Conservation (phyloP, 768 basidiomycete species). For the Trametes gibbosa region DNA sequence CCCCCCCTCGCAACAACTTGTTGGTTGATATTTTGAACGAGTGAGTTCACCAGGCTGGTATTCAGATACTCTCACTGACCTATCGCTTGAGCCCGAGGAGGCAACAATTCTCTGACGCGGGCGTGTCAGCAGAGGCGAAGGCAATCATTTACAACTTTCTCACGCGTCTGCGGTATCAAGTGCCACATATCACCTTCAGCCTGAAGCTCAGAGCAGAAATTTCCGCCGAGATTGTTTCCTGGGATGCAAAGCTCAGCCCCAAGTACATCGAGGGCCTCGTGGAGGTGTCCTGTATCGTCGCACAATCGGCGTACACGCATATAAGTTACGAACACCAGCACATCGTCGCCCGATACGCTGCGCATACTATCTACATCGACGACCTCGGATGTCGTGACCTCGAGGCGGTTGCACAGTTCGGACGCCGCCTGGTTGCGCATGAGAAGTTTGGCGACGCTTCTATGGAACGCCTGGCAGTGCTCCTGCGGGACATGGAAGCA, state of each 20-base stretch:
- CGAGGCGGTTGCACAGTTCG: conserved; percentile 33
- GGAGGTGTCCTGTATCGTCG: conserved; percentile 3
- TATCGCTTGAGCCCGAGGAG: not conserved
- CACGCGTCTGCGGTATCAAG: not conserved
- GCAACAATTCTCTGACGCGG: too few species aligned
- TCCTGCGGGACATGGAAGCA: conserved; percentile 30
- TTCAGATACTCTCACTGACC: too few species aligned
- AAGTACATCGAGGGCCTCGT: not conserved
- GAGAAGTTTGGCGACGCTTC: conserved; percentile 30
- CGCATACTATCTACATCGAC: conserved; percentile 38
- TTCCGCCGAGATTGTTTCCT: not conserved
- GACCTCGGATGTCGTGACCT: conserved; percentile 30
- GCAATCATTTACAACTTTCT: not conserved
- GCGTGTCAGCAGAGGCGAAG: not conserved
- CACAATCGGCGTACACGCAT: conserved; percentile 16
- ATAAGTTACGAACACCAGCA: conserved; percentile 27
- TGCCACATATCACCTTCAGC: not conserved
- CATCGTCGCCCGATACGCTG: conserved; percentile 40
- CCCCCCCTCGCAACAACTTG: too few species aligned
- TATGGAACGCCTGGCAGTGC: conserved; percentile 34
- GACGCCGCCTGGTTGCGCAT: conserved; percentile 30
- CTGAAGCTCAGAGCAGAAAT: not conserved
- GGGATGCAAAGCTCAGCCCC: not conserved
- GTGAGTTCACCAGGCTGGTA: too few species aligned
- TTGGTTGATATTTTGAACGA: too few species aligned